Conservation (phyloP, 2,329 filamentous ascomycete genomes). For the Fusarium pininemorale region DNA sequence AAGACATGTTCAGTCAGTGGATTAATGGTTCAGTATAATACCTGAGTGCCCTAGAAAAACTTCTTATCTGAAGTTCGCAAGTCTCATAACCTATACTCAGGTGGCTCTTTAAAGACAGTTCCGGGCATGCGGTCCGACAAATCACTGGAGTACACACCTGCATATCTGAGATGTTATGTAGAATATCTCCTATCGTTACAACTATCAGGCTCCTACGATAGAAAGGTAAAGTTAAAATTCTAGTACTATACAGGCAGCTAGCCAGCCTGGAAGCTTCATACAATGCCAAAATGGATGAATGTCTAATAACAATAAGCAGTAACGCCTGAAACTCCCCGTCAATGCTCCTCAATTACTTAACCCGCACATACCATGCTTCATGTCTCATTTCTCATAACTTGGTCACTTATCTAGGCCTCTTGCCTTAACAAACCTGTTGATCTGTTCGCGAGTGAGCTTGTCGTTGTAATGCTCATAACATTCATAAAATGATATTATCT, state of each 20-base stretch:
- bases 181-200: background rate
- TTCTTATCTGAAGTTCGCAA: background rate
- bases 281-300: background rate
- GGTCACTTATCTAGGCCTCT: slow-evolving; percentile 62
- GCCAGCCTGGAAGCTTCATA: background rate
- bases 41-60: background rate
- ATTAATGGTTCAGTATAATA: background rate
- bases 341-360: slow-evolving; percentile 2
- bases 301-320: background rate
- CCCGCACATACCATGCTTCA: slow-evolving; percentile 25
- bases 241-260: background rate
- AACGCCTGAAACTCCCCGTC: slow-evolving; percentile 25
- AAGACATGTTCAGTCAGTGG: background rate
- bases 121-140: background rate
- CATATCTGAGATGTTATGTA: background rate
- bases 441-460: slow-evolving; percentile 66
- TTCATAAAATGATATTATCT: slow-evolving; percentile 90
- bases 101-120: background rate
- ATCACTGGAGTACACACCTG: background rate
- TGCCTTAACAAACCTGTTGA: slow-evolving; percentile 68
- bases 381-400: slow-evolving; percentile 37
- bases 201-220: background rate
- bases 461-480: slow-evolving; percentile 69
- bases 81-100: background rate
- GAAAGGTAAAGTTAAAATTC: background rate